Conservation (phyloP, 75 land plant species). For the Picea glauca region DNA sequence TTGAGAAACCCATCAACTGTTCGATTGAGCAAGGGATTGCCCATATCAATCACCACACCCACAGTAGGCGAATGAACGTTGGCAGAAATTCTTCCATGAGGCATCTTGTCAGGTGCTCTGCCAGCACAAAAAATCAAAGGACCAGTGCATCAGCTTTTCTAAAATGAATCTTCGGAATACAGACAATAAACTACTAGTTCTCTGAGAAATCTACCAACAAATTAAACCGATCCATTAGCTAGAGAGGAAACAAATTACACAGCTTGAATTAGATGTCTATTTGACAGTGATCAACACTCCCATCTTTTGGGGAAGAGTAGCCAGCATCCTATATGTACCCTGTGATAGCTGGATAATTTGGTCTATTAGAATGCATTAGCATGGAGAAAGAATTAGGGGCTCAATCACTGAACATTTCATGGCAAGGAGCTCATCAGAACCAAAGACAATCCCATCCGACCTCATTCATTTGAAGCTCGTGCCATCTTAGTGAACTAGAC, state of each 20-base stretch:
- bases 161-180: not conserved
- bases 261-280: not conserved
- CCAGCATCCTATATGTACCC: not conserved
- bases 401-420: no score
- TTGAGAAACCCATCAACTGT: slow-evolving; percentile 85
- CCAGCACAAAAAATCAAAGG: not conserved
- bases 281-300: not conserved
- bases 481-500: no score
- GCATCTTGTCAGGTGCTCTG: slow-evolving; percentile 40
- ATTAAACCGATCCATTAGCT: not conserved
- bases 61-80: slow-evolving; percentile 50
- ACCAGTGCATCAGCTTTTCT: not conserved
- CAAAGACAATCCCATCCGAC: no score
- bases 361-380: not conserved
- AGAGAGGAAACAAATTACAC: not conserved
- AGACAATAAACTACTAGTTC: not conserved
- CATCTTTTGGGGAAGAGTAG: not conserved
- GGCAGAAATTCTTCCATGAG: slow-evolving; percentile 32
- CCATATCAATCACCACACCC: slow-evolving; percentile 66
- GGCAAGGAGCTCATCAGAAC: no score
- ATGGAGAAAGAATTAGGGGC: not conserved
- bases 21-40: slow-evolving; percentile 75
- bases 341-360: no score
- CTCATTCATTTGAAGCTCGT: no score
- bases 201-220: not conserved